A percentile compares a stretch with the other conserved stretches of the same genome.
These are phyloP conservation scores for Scutellaria galericulata DNA, from an alignment of 257 asterid genomes.

Conservation along the genomic window DNA sequence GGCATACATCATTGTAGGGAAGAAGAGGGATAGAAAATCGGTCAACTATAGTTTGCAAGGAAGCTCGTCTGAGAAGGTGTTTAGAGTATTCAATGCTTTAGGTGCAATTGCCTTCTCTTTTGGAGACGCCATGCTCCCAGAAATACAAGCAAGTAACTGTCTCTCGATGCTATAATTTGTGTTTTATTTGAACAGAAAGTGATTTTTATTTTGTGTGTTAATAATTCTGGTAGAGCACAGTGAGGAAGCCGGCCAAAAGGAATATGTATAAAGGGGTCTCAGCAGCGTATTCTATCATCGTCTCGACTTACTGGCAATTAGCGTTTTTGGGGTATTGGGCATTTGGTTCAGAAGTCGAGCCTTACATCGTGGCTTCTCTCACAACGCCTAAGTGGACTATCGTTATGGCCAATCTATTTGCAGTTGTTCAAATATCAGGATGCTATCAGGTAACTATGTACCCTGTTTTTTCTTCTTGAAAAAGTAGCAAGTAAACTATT, in stretches of 20 bases:
- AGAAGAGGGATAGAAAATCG: constrained; percentile 43
- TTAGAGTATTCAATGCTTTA: constrained; percentile 58
- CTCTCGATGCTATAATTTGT: neutral
- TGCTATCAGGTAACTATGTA: constrained; percentile 56
- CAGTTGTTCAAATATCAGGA: constrained; percentile 63
- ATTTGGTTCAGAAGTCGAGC: constrained; percentile 62
- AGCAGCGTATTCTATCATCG: constrained; percentile 56
- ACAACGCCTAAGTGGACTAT: constrained; percentile 56
- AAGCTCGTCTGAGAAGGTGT: constrained; percentile 49
- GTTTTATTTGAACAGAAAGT: too few relatives aligned
- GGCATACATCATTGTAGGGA: constrained; percentile 41
- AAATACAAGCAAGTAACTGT: constrained; percentile 51
- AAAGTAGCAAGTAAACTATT: too few relatives aligned
- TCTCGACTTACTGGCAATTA: constrained; percentile 59
- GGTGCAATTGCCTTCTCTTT: constrained; percentile 71
- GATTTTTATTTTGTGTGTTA: neutral
- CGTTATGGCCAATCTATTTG: constrained; percentile 63
- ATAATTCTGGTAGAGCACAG: constrained; percentile 48
- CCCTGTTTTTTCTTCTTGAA: too few relatives aligned
- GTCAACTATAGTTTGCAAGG: constrained; percentile 47
- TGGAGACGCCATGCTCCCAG: constrained; percentile 79
- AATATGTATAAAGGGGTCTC: constrained; percentile 64
- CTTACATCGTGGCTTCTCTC: constrained; percentile 60
- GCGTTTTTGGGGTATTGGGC: constrained; percentile 71
- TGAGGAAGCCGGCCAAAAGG: constrained; percentile 49